A percentile compares a stretch with the other conserved stretches of the same genome.
Conservation (phyloP, 352 stramenopile species). For the Pythium phragmitis region DNA sequence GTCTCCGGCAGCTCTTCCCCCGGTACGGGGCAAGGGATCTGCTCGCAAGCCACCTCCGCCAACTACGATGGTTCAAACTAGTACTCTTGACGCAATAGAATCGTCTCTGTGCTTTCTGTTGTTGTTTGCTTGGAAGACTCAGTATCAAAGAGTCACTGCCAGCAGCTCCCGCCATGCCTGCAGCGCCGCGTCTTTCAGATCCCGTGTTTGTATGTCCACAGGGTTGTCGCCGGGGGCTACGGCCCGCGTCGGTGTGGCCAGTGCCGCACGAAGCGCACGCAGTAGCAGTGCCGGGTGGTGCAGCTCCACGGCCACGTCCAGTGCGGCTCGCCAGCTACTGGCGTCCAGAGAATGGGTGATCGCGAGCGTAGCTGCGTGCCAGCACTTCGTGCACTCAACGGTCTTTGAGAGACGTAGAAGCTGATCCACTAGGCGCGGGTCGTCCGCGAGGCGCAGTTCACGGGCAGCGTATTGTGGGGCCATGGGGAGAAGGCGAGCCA, state of each 20-base stretch:
- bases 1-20: too few species aligned
- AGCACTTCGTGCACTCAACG: constrained; percentile 32
- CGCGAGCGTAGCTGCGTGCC: constrained; percentile 37
- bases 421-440: constrained; percentile 2
- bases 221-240: not conserved
- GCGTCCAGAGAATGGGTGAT: constrained; percentile 32
- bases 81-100: too few species aligned
- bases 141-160: not conserved
- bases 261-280: constrained; percentile 32
- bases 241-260: not conserved
- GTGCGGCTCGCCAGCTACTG: constrained; percentile 29
- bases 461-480: constrained; percentile 18
- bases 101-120: too few species aligned
- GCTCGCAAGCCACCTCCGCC: too few species aligned
- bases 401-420: constrained; percentile 30
- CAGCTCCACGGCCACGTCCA: constrained; percentile 31
- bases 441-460: constrained; percentile 12
- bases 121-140: too few species aligned
- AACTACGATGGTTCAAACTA: too few species aligned
- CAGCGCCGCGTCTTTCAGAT: constrained; percentile 1
- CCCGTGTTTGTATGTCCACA: not conserved
- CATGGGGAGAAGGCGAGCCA: constrained; percentile 5
- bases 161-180: constrained; percentile 11
- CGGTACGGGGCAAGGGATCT: too few species aligned
- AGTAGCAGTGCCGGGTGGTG: constrained; percentile 40